Percentiles rank a stretch among this genome's conserved stretches.
Conservation (phyloP, 345 rosid species). For the Eutrema heterophyllum region DNA sequence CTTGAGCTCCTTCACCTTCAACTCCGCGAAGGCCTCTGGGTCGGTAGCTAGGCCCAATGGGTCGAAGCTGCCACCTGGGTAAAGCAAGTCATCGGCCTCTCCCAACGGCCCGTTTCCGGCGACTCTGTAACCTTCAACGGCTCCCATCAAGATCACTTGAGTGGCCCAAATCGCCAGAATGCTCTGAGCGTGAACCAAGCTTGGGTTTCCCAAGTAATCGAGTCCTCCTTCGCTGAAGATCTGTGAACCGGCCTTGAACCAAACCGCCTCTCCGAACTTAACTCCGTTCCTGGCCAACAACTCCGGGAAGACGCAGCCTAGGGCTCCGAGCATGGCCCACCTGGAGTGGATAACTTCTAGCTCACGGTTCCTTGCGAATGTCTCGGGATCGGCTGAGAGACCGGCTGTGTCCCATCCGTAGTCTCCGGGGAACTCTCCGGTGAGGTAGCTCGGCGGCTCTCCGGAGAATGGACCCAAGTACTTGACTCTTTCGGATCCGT, state of each 20-base stretch:
- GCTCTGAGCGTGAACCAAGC: conserved; percentile 78
- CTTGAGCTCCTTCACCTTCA: too few species aligned
- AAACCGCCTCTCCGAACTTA: conserved; percentile 75
- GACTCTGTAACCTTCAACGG: conserved; percentile 74
- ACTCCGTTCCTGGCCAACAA: conserved; percentile 65
- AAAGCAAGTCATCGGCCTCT: conserved; percentile 42
- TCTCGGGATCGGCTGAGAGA: conserved; percentile 52
- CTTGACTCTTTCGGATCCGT: conserved; percentile 70
- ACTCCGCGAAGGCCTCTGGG: too few species aligned
- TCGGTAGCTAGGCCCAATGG: conserved; percentile 57
- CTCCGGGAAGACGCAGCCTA: conserved; percentile 53
- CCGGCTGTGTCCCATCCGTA: conserved; percentile 61
- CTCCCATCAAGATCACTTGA: conserved; percentile 82
- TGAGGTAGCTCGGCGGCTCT: conserved; percentile 50
- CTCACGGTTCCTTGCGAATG: conserved; percentile 48
- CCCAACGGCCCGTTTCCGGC: conserved; percentile 54
- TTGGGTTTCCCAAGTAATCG: conserved; percentile 80
- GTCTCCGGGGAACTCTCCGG: conserved; percentile 69
- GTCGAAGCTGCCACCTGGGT: conserved; percentile 53
- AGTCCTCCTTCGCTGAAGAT: conserved; percentile 84
- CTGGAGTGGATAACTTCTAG: conserved; percentile 51
- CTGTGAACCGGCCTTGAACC: conserved; percentile 89
- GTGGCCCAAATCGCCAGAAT: conserved; percentile 77
- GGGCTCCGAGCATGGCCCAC: conserved; percentile 51
- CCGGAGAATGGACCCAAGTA: conserved; percentile 82